Evolutionary conservation across 2,329 filamentous ascomycete genomes (phyloP).

Genomic region (Colletotrichum siamense): DNA sequence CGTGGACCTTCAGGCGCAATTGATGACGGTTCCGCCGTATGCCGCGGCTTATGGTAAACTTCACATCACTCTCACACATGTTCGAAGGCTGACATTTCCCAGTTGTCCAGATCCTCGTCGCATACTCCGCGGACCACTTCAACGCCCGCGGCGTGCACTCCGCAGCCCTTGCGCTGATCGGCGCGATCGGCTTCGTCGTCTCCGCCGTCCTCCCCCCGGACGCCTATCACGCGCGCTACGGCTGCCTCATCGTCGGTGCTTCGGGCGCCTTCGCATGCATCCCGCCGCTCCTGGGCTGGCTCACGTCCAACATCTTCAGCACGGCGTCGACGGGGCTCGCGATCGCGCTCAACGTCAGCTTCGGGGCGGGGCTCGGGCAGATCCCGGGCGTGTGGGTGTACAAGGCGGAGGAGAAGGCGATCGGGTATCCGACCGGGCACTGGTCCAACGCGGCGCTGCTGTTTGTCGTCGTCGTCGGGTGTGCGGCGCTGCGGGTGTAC

Average conservation of each 20-base stretch:
- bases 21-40: conserved; percentile 72
- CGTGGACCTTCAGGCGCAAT: conserved; percentile 59
- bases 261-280: conserved; percentile 73
- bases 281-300: conserved; percentile 73
- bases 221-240: conserved; percentile 67
- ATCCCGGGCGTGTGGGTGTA: conserved; percentile 80
- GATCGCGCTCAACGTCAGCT: conserved; percentile 72
- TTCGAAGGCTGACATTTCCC: background rate
- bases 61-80: background rate
- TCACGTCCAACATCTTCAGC: conserved; percentile 70
- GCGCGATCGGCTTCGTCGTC: conserved; percentile 57
- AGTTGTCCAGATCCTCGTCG: conserved; percentile 46
- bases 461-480: conserved; percentile 62
- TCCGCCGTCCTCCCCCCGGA: conserved; percentile 64
- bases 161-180: conserved; percentile 40
- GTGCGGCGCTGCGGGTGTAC: conserved; percentile 58
- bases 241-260: conserved; percentile 71
- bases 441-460: conserved; percentile 69
- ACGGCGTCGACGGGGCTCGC: conserved; percentile 71
- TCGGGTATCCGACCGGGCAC: conserved; percentile 73
- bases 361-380: conserved; percentile 71
- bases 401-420: conserved; percentile 62
- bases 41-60: conserved; percentile 59
- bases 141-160: conserved; percentile 57
- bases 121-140: conserved; percentile 68